A percentile compares a stretch with the other conserved stretches of the same genome.
phyloP scores from a whole-genome alignment of 352 stramenopile species.

The Phytophthora brassicae region DNA sequence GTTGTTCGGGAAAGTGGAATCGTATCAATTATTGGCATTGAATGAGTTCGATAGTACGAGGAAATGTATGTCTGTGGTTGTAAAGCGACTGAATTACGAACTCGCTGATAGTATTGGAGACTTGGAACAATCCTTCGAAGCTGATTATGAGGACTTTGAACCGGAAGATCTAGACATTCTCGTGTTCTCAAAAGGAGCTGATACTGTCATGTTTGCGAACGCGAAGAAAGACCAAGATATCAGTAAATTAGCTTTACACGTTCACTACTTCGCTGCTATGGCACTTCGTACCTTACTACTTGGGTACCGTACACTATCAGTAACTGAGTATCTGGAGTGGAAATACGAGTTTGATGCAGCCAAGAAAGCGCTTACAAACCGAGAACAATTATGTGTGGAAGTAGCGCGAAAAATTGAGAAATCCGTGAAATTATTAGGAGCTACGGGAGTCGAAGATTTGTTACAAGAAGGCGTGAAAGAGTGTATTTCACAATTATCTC shows the following conservation, averaged over 20 bases:
- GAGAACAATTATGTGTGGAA: conserved; percentile 66
- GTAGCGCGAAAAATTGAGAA: conserved; percentile 78
- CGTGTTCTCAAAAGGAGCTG: conserved; percentile 87
- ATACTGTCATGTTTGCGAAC: conserved; percentile 89
- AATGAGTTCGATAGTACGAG: conserved; percentile 89
- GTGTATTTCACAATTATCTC: conserved; percentile 93
- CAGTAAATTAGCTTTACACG: conserved; percentile 72
- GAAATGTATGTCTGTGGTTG: conserved; percentile 87
- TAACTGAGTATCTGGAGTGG: conserved; percentile 70
- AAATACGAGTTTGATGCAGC: conserved; percentile 71
- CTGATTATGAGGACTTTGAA: conserved; percentile 24
- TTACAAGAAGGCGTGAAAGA: conserved; percentile 96
- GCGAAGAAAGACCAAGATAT: conserved; percentile 70
- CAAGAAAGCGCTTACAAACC: conserved; percentile 63
- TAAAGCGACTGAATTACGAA: conserved; percentile 46
- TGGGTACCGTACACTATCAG: conserved; percentile 66
- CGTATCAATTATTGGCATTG: conserved; percentile 73
- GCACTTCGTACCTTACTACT: conserved; percentile 86
- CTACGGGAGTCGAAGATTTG: conserved; percentile 97
- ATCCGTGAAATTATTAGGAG: conserved; percentile 90
- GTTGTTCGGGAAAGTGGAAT: conserved; percentile 74
- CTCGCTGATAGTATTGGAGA: conserved; percentile 30
- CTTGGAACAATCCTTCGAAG: conserved; percentile 26
- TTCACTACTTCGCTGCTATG: conserved; percentile 89
- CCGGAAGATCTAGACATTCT: conserved; percentile 58